Evolutionary conservation across 106 monocot species (phyloP), one percentile per base, ranked within the genome.

Genomic region (Dendrobium nobile): DNA sequence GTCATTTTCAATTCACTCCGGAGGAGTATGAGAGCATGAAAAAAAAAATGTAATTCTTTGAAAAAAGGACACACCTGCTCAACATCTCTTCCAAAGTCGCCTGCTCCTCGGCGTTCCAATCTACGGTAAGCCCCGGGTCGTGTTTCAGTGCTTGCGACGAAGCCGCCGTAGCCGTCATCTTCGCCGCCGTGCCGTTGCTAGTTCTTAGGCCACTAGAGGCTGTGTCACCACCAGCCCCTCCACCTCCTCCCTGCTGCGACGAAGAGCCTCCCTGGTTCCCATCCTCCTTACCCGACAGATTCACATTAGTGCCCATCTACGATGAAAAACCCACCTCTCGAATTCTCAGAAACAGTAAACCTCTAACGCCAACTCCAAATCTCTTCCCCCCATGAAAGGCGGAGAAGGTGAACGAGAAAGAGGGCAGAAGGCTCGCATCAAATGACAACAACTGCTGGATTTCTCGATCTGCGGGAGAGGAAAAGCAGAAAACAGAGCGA

Each of bases 81-180:
- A 86, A 82, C 48, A 84, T 81, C 19, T 89, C 86, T 77, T 89
- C 86, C 67, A 89, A 74, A 19, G 79, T 82, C 16, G 82, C 22
- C 72, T 89, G 89, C 79, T 86, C 89, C 59, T 86, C 86, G 41
- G 81, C 19, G 3, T 86, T 72, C 89, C 89, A 89, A 42, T 89
- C 82, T 4, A 79, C 45, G n/a, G 72, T 64, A 15, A 89, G 41
- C 4, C 89, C 89, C 18, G 88, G 84, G 73, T 86, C 79, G 45
- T 86, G 80, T 83, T 84, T 89, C 84, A 89, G 59, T 45, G 83
- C 89, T 75, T 84, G 79, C 22, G 41, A 81, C 20, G 85, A 48
- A 9, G 76, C 79, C 16, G 79, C 75, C 44, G 43, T 68, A 54
- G 48, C 75, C 26, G 48, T 79, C 37, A 78, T 77, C 51, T 10